Conservation (phyloP, 2,329 filamentous ascomycete genomes). For the Aureobasidium sp. region DNA sequence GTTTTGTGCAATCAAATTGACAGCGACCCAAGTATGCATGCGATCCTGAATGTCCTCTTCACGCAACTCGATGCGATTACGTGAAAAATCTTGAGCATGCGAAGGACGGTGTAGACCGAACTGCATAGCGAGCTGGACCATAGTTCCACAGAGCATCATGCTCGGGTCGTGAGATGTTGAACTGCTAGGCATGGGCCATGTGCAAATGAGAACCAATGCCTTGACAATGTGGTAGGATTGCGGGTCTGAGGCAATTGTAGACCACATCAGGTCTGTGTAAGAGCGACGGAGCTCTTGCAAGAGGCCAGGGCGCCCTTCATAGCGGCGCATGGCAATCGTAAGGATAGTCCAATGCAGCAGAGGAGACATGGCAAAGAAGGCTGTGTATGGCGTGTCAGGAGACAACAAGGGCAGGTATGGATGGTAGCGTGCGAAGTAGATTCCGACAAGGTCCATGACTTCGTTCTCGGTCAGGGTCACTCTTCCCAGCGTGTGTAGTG, state of each 20-base stretch:
- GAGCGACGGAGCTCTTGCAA: conserved; percentile 59
- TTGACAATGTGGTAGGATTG: conserved; percentile 76
- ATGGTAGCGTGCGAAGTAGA: conserved; percentile 71
- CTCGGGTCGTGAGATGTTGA: conserved; percentile 74
- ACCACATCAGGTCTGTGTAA: conserved; percentile 66
- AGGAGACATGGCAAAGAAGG: conserved; percentile 69
- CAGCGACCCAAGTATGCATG: conserved; percentile 74
- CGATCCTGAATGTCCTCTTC: conserved; percentile 74
- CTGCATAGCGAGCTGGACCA: conserved; percentile 82
- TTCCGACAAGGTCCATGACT: conserved; percentile 55
- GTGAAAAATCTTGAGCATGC: conserved; percentile 75
- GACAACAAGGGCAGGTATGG: conserved; percentile 71
- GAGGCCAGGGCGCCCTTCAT: conserved; percentile 54
- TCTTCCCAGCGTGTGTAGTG: conserved; percentile 51
- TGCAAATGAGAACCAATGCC: conserved; percentile 70
- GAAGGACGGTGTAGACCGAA: conserved; percentile 75
- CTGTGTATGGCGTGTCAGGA: conserved; percentile 48
- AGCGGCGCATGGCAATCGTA: conserved; percentile 66
- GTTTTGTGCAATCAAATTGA: conserved; percentile 74
- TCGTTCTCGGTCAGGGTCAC: conserved; percentile 37
- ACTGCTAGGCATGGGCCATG: conserved; percentile 77
- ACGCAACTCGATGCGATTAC: conserved; percentile 59
- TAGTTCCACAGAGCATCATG: conserved; percentile 71
- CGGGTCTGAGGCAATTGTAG: conserved; percentile 67
- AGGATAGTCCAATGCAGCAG: conserved; percentile 83